Conservation (phyloP, 1,284 basidiomycete genomes). For the Mycena citricolor region DNA sequence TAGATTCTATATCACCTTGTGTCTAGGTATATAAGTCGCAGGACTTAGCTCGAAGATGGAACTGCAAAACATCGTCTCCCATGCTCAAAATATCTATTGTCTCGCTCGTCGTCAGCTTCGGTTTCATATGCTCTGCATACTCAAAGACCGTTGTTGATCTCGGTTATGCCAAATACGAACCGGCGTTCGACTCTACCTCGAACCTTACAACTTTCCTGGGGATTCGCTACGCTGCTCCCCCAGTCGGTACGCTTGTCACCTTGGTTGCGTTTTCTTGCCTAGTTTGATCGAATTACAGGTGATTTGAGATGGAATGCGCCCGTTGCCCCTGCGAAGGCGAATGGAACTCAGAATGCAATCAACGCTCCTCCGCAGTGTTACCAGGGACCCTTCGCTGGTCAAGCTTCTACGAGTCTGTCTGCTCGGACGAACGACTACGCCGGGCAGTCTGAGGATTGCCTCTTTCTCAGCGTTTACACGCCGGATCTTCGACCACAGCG, state of each 20-base stretch:
- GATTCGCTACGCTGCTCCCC: constrained; percentile 34
- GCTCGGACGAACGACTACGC: not conserved
- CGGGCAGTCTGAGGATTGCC: constrained; percentile 7
- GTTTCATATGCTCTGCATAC: not conserved
- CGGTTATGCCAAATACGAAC: constrained; percentile 35
- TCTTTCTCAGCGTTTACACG: constrained; percentile 8
- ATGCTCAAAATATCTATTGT: not conserved
- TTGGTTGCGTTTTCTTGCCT: not conserved
- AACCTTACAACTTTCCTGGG: constrained; percentile 31
- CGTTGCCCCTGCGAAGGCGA: not conserved
- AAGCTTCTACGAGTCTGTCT: not conserved
- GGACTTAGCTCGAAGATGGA: not conserved
- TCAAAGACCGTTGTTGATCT: constrained; percentile 25
- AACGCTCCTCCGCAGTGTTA: constrained; percentile 1
- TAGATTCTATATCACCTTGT: not conserved
- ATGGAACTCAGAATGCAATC: not conserved
- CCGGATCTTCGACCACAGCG: not conserved
- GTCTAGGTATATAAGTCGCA: constrained; percentile 1
- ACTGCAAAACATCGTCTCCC: not conserved
- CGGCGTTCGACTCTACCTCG: constrained; percentile 22
- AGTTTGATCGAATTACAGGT: not conserved
- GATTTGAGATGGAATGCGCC: not conserved
- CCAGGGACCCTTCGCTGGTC: constrained; percentile 1
- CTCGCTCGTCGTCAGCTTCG: not conserved
- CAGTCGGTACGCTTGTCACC: constrained; percentile 28